Base-by-base conservation (phyloP, 164 flowering plant species). In the Cinnamomum micranthum region DNA sequence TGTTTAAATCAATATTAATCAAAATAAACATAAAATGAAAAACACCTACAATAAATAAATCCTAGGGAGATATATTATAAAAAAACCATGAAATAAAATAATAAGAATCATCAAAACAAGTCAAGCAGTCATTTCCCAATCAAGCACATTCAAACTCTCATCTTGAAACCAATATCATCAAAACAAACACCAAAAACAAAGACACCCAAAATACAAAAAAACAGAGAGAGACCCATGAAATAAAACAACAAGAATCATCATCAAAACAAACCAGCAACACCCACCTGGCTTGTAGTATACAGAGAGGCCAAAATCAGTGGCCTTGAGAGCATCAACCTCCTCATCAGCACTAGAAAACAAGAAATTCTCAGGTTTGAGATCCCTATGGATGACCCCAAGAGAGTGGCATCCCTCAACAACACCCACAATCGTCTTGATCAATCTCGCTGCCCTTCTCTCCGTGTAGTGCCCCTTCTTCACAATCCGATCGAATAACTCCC, bases 331-430 rank as follows among this genome's bases (percentile, higher is more conserved):
- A 2, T 95, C 93, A 81, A 91, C 47, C 47, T 41, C 98, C 65
- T 92, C 98, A 50, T 79, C 86, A 41, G 83, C 31, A 20, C 75
- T 79, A 74, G 81, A 84, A 70, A 94, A 91, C 85, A 94, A 82
- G 87, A 94, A 94, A 77, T 94, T 94, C 88, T 94, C 98, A 51
- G 98, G 98, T 86, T 94, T 94, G 72, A 94, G 88, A 79, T 93
- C 98, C 60, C 98, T 81, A 82, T 93, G 98, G 90, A 93, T 88
- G 28, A 93, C 98, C 25, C 98, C 98, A 72, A 92, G 90, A 58
- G 97, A 90, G 77, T 94, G 98, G 77, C 98, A 94, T 55, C 84
- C 88, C 85, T 94, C 94, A 23, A 94, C 95, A 35, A 94, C 98
- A 1, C 88, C 88, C 28, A 91, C 91, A 76, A 94, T 91, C 1